Evolutionary conservation across 108 stramenopile genomes (phyloP), one percentile per base, ranked within the genome.

Genomic region (Nitzschia putrida): DNA sequence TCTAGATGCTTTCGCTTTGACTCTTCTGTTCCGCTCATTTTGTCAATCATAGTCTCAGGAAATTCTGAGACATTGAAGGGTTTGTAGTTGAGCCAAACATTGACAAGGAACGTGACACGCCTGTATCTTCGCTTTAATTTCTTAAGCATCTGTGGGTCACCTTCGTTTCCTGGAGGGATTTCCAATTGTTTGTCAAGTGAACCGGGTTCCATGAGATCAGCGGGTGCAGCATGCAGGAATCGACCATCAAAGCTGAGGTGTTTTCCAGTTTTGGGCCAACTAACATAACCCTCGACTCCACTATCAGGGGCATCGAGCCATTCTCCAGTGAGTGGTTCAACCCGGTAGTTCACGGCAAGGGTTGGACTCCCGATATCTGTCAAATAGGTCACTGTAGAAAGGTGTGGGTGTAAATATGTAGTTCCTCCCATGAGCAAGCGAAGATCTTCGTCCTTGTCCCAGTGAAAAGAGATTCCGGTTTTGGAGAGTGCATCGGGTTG

Each of bases 61-160:
- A 96, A 82, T 42, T 72, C 76, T 22, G 89, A 63, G 26, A 88
- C 83, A 70, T 93, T 72, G 52, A 88, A 81, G 11, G 95, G 93
- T 29, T 73, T 73, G 63, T 93, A 86, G 64, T 97, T 89, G 8
- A 97, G 77, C 96, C 96, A 97, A 8, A 97, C 82, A 65, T 97
- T 97, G 43, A 95, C 96, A 38, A 97, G 59, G 68, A 97, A 95
- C 20, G 96, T 97, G 12, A 93, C 80, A 29, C 84, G 77, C 13
- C 77, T 72, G 57, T 76, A 71, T 18, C 74, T 39, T 24, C 83
- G 47, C 23, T 53, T 55, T 26, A 65, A 41, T 58, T 25, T 21
- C 56, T 69, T 69, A 26, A 21, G 10, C 11, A 44, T 42, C 49
- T 29, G 12, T 9, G 16, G 12, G 23, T 63, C 61, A n/a, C 9